phyloP scores from a whole-genome alignment of 768 basidiomycete species.

The Tubosaeta sp. region DNA sequence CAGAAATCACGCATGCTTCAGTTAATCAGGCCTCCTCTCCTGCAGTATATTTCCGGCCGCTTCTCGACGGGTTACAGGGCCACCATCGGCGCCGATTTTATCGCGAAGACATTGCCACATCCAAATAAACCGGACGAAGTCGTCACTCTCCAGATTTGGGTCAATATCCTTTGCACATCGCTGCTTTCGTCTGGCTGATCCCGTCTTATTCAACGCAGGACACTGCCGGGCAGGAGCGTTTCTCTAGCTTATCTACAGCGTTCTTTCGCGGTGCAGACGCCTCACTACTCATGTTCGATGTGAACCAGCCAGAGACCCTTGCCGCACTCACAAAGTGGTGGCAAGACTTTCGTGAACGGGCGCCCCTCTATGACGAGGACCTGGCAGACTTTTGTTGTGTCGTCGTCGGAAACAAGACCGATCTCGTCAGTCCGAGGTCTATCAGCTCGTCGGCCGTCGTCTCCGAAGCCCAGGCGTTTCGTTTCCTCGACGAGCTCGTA shows the following conservation, averaged over 20 bases:
- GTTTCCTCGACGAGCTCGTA: constrained; percentile 56
- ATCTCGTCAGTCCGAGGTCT: constrained; percentile 35
- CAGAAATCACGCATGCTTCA: neutral
- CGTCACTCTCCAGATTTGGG: constrained; percentile 70
- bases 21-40: neutral
- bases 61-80: constrained; percentile 78
- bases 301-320: constrained; percentile 61
- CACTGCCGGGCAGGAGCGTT: constrained; percentile 85
- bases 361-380: constrained; percentile 64
- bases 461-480: constrained; percentile 42
- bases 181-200: constrained; percentile 1
- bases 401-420: constrained; percentile 75
- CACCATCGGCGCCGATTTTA: constrained; percentile 89
- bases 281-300: constrained; percentile 76
- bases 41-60: constrained; percentile 68
- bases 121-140: constrained; percentile 49
- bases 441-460: constrained; percentile 21
- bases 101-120: constrained; percentile 67
- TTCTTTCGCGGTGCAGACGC: constrained; percentile 88
- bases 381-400: constrained; percentile 63
- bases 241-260: constrained; percentile 74
- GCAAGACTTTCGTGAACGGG: constrained; percentile 64
- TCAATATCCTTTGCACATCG: constrained; percentile 23
- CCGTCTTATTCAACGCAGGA: constrained; percentile 43
- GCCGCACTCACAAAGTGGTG: constrained; percentile 67